Conservation (phyloP, 768 basidiomycete species). For the Xerocomus spinulosus region DNA sequence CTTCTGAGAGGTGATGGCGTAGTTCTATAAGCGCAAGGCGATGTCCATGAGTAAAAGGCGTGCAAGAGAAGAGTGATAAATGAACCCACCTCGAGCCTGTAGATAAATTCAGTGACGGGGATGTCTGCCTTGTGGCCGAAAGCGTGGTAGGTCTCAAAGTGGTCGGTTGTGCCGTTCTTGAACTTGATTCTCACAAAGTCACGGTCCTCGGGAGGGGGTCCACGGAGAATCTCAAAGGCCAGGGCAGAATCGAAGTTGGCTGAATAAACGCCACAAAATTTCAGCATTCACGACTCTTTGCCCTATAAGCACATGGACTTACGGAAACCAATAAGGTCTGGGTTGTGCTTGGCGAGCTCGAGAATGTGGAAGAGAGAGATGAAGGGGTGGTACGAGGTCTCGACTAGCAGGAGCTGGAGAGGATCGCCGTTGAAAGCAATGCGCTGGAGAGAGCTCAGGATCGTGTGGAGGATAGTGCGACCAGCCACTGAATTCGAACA, state of each 20-base stretch:
- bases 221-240: constrained; percentile 74
- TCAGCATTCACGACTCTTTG: constrained; percentile 12
- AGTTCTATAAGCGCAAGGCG: constrained; percentile 30
- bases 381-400: constrained; percentile 88
- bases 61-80: not conserved
- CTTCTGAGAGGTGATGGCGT: constrained; percentile 41
- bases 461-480: constrained; percentile 68
- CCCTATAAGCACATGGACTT: constrained; percentile 29
- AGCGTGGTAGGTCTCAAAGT: constrained; percentile 65
- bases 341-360: constrained; percentile 52
- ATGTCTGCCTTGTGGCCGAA: constrained; percentile 75
- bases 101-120: constrained; percentile 81
- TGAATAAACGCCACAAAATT: constrained; percentile 25
- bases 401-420: constrained; percentile 71
- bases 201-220: constrained; percentile 67
- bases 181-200: constrained; percentile 83
- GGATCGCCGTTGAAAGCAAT: constrained; percentile 78
- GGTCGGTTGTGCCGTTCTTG: constrained; percentile 69
- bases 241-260: constrained; percentile 72
- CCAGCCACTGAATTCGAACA: constrained; percentile 59
- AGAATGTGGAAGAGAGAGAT: constrained; percentile 82
- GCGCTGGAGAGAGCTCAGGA: constrained; percentile 67
- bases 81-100: constrained; percentile 62
- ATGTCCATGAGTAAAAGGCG: constrained; percentile 1
- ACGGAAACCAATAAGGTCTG: constrained; percentile 63